Percentiles rank a stretch among this genome's conserved stretches.
Evolutionary conservation across 441 rosid species (phyloP).

Genomic region (Arabidopsis lyrata): DNA sequence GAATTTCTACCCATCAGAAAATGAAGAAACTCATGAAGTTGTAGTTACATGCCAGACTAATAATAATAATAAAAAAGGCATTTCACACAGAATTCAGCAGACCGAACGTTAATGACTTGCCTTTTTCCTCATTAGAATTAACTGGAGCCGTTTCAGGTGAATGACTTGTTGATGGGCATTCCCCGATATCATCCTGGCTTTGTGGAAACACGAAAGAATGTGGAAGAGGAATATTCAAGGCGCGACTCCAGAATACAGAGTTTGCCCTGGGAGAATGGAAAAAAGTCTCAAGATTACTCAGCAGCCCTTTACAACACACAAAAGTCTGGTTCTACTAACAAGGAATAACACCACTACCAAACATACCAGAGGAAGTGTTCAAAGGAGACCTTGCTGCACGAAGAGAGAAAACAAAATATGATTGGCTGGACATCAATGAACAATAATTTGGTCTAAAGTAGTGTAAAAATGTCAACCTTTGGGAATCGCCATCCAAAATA

Average conservation of each 20-base stretch:
- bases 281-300: slow-evolving; percentile 38
- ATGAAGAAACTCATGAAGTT: slow-evolving; percentile 28
- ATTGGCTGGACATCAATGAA: slow-evolving; percentile 13
- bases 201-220: slow-evolving; percentile 83
- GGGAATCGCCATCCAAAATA: slow-evolving; percentile 63
- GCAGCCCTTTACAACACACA: slow-evolving; percentile 7
- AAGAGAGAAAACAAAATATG: slow-evolving; percentile 30
- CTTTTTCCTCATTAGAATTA: slow-evolving; percentile 42
- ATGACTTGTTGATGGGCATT: slow-evolving; percentile 32
- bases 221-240: slow-evolving; percentile 91
- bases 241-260: slow-evolving; percentile 96
- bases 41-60: slow-evolving; percentile 8
- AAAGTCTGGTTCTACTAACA: slow-evolving; percentile 5
- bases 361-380: slow-evolving; percentile 92
- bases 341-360: slow-evolving; percentile 2
- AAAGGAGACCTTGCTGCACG: slow-evolving; percentile 68
- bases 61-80: neutral
- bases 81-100: slow-evolving; percentile 1
- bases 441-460: neutral
- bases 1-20: slow-evolving; percentile 48
- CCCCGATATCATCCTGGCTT: slow-evolving; percentile 51
- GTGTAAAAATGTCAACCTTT: slow-evolving; percentile 50
- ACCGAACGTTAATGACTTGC: slow-evolving; percentile 45
- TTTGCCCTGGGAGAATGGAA: slow-evolving; percentile 68
- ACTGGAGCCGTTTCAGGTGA: slow-evolving; percentile 30